Evolutionary conservation across 805 yeast species (phyloP).

Genomic region (Wickerhamomyces chaumierensis): DNA sequence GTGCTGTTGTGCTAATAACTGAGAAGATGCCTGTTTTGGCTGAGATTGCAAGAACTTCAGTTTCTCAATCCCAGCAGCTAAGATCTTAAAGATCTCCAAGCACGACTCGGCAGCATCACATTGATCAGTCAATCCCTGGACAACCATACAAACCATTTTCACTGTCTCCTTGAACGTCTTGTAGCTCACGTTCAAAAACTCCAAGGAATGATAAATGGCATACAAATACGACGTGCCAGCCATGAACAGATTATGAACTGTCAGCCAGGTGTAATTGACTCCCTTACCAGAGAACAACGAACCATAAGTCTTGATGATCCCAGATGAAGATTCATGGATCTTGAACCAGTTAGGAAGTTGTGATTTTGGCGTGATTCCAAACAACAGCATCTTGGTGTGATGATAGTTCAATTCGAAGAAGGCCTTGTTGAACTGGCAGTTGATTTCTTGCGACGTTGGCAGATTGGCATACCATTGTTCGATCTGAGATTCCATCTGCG

Average conservation of each 20-base stretch:
- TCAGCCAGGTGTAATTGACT: slow-evolving; percentile 87
- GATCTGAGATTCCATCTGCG: slow-evolving; percentile 35
- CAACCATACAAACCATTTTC: slow-evolving; percentile 40
- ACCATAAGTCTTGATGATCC: slow-evolving; percentile 52
- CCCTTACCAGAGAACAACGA: slow-evolving; percentile 43
- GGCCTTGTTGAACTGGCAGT: slow-evolving; percentile 61
- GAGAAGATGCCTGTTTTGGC: slow-evolving; percentile 1
- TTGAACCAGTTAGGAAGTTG: slow-evolving; percentile 37
- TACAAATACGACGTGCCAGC: slow-evolving; percentile 81
- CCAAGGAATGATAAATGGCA: slow-evolving; percentile 60
- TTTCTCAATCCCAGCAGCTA: slow-evolving; percentile 61
- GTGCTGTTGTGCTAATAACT: slow-evolving; percentile 6
- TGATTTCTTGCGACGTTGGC: slow-evolving; percentile 43
- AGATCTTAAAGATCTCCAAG: slow-evolving; percentile 56
- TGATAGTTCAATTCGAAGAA: slow-evolving; percentile 68
- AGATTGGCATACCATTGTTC: slow-evolving; percentile 48
- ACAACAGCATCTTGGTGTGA: slow-evolving; percentile 60
- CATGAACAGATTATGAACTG: slow-evolving; percentile 80
- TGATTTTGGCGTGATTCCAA: slow-evolving; percentile 70
- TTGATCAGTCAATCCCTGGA: slow-evolving; percentile 49
- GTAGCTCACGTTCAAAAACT: slow-evolving; percentile 31
- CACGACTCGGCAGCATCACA: slow-evolving; percentile 76
- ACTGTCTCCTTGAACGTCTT: slow-evolving; percentile 37
- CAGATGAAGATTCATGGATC: slow-evolving; percentile 54
- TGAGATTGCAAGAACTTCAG: slow-evolving; percentile 27